These are phyloP conservation scores for Cladorrhinum sp. DNA, from an alignment of 2,329 filamentous ascomycete genomes.

Conservation along the genomic window DNA sequence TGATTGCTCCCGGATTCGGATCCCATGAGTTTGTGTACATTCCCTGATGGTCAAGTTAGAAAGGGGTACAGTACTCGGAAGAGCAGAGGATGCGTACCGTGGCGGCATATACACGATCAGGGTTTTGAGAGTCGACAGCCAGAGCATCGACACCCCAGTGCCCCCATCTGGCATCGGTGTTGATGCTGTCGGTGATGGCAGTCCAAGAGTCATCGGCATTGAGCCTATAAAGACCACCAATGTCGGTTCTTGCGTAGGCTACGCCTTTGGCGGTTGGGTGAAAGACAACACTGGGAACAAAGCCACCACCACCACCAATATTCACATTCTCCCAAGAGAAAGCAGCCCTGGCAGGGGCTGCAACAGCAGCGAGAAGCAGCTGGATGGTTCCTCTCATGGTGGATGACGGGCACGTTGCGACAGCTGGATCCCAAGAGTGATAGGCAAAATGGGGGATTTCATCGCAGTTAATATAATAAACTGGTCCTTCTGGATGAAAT, in stretches of 20 bases:
- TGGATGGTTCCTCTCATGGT: slow-evolving; percentile 11
- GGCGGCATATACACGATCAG: slow-evolving; percentile 51
- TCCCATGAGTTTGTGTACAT: slow-evolving; percentile 62
- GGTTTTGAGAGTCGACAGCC: slow-evolving; percentile 52
- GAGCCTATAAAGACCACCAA: slow-evolving; percentile 54
- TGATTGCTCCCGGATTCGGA: slow-evolving; percentile 52
- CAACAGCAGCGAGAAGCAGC: slow-evolving; percentile 29
- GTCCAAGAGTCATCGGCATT: slow-evolving; percentile 56
- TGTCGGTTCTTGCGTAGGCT: slow-evolving; percentile 56
- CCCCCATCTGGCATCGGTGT: slow-evolving; percentile 46
- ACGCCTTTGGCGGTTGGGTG: slow-evolving; percentile 50
- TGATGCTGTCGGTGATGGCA: slow-evolving; percentile 47
- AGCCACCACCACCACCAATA: slow-evolving; percentile 56
- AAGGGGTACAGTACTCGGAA: neutral
- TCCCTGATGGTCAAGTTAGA: slow-evolving; percentile 25
- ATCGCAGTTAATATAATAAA: slow-evolving; percentile 22
- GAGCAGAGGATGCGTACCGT: slow-evolving; percentile 47
- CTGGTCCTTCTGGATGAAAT: slow-evolving; percentile 8
- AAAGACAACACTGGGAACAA: slow-evolving; percentile 56
- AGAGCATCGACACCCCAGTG: slow-evolving; percentile 57
- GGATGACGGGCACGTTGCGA: slow-evolving; percentile 8
- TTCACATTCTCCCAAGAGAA: slow-evolving; percentile 33
- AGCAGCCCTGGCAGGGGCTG: slow-evolving; percentile 27
- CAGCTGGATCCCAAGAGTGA: slow-evolving; percentile 11
- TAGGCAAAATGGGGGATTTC: neutral